Evolutionary conservation across 352 stramenopile genomes (phyloP).

Genomic region (Phytopythium montanum): DNA sequence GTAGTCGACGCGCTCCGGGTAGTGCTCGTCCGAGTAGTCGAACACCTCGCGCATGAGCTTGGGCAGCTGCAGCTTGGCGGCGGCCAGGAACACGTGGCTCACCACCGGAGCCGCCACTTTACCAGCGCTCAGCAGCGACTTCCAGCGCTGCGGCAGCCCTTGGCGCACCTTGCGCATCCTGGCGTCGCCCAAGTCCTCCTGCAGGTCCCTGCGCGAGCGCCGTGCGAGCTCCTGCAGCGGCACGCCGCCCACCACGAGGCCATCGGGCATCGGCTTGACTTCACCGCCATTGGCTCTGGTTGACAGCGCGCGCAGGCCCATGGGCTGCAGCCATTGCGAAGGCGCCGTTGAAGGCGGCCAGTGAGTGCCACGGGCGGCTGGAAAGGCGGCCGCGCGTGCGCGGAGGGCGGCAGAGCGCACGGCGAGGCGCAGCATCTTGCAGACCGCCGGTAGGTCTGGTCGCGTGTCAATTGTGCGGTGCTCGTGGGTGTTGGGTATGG

Average conservation of each 20-base stretch:
- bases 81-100: slow-evolving; percentile 31
- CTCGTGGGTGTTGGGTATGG: slow-evolving; percentile 1
- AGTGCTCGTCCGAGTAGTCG: slow-evolving; percentile 36
- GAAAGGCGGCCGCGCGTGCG: not conserved
- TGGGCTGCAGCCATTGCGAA: not conserved
- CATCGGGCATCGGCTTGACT: not conserved
- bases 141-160: slow-evolving; percentile 24
- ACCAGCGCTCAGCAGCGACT: slow-evolving; percentile 9
- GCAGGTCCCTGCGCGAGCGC: slow-evolving; percentile 23
- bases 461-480: slow-evolving; percentile 4
- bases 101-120: slow-evolving; percentile 17
- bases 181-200: slow-evolving; percentile 15
- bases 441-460: too few species aligned
- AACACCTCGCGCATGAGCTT: slow-evolving; percentile 34
- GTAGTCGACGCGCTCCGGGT: slow-evolving; percentile 24
- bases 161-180: slow-evolving; percentile 23
- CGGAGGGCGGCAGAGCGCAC: not conserved
- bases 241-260: slow-evolving; percentile 22
- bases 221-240: slow-evolving; percentile 27
- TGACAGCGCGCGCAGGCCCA: not conserved
- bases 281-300: too few species aligned
- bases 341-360: too few species aligned
- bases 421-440: slow-evolving; percentile 1
- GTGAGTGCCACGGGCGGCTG: not conserved
- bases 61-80: slow-evolving; percentile 18